phyloP scores from a whole-genome alignment of 306 rosid species.

The Sesbania bispinosa region DNA sequence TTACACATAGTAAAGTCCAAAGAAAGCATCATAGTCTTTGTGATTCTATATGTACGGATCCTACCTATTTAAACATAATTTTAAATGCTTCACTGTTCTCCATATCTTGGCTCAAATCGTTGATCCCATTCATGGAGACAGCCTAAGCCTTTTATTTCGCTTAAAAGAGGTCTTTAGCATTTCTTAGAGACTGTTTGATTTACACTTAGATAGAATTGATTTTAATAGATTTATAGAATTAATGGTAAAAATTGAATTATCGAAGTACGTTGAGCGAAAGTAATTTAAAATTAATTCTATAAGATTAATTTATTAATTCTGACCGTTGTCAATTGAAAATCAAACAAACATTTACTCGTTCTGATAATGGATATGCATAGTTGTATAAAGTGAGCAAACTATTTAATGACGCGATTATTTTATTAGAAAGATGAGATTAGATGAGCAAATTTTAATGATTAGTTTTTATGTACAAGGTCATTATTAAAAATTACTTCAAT shows the following conservation, averaged over 20 bases:
- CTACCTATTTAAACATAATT: conserved; percentile 19
- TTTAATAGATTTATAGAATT: too few species aligned
- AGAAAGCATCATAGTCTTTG: conserved; percentile 36
- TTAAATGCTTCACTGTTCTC: conserved; percentile 26
- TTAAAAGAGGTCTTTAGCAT: conserved; percentile 26
- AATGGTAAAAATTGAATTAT: too few species aligned
- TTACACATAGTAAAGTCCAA: conserved; percentile 23
- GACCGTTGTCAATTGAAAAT: too few species aligned
- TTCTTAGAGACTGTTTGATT: too few species aligned
- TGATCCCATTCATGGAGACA: conserved; percentile 31
- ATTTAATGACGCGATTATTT: background rate
- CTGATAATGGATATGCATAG: background rate
- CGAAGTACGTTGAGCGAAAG: too few species aligned
- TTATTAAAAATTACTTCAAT: too few species aligned
- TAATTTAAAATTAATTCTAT: too few species aligned
- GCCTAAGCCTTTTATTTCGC: background rate
- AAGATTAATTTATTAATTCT: too few species aligned
- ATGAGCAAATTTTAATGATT: background rate
- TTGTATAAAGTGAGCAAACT: background rate
- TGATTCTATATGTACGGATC: conserved; percentile 59
- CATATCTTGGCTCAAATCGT: conserved; percentile 2
- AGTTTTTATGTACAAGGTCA: background rate
- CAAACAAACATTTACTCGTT: too few species aligned
- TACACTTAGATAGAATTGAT: too few species aligned
- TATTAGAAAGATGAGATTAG: background rate